phyloP scores from a whole-genome alignment of 2,329 filamentous ascomycete genomes.

The Biscogniauxia marginata region DNA sequence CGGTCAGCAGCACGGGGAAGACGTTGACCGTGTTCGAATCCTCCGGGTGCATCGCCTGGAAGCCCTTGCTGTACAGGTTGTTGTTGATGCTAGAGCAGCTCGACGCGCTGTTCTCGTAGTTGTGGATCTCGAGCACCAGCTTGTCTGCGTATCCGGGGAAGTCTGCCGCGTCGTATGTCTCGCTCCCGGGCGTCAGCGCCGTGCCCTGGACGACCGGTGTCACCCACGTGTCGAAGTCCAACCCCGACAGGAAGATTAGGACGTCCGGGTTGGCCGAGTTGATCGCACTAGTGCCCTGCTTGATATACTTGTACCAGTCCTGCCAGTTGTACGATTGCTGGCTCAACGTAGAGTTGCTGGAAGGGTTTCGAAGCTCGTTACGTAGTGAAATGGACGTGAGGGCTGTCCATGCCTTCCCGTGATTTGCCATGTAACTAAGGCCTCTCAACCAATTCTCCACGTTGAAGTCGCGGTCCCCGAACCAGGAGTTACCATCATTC shows the following conservation, averaged over 20 bases:
- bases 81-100: slow-evolving; percentile 47
- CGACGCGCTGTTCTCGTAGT: slow-evolving; percentile 52
- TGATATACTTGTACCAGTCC: slow-evolving; percentile 51
- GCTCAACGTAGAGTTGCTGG: slow-evolving; percentile 33
- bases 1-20: slow-evolving; percentile 52
- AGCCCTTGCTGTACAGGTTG: slow-evolving; percentile 50
- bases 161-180: slow-evolving; percentile 42
- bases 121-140: slow-evolving; percentile 60
- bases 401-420: slow-evolving; percentile 48
- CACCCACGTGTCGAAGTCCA: slow-evolving; percentile 56
- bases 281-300: slow-evolving; percentile 48
- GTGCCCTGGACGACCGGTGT: slow-evolving; percentile 49
- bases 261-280: slow-evolving; percentile 49
- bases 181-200: slow-evolving; percentile 46
- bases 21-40: slow-evolving; percentile 38
- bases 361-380: slow-evolving; percentile 51
- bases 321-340: slow-evolving; percentile 53
- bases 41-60: slow-evolving; percentile 47
- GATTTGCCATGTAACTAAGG: slow-evolving; percentile 57
- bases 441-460: slow-evolving; percentile 60
- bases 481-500: slow-evolving; percentile 59
- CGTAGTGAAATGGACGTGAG: slow-evolving; percentile 51
- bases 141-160: slow-evolving; percentile 53
- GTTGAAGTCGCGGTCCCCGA: slow-evolving; percentile 59
- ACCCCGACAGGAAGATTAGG: slow-evolving; percentile 59